These are phyloP conservation scores for Pichia thaimueangensis DNA, from an alignment of 805 yeast genomes.

Conservation along the genomic window DNA sequence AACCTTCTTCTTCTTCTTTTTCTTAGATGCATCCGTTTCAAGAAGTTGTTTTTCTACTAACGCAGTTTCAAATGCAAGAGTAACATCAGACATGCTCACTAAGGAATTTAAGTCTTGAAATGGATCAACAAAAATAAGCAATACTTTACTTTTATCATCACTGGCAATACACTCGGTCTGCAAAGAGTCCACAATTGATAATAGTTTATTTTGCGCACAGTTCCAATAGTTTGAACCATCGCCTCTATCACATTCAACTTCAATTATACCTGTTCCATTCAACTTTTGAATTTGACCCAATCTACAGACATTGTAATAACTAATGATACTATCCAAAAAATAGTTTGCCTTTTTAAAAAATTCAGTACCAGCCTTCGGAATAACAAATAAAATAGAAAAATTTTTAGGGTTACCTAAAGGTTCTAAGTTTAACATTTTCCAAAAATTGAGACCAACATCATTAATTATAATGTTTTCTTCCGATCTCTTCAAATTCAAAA, in stretches of 20 bases:
- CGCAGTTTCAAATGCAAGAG: slow-evolving; percentile 39
- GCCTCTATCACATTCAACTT: slow-evolving; percentile 14
- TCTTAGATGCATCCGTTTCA: slow-evolving; percentile 22
- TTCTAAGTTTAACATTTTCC: slow-evolving; percentile 52
- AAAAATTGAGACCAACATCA: slow-evolving; percentile 43
- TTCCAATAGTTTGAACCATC: slow-evolving; percentile 16
- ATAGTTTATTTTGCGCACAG: slow-evolving; percentile 31
- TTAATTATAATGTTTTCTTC: slow-evolving; percentile 39
- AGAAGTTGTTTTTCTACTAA: slow-evolving; percentile 19
- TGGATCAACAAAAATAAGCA: slow-evolving; percentile 45
- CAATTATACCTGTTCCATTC: slow-evolving; percentile 18
- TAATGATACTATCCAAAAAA: slow-evolving; percentile 37
- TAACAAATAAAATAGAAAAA: slow-evolving; percentile 45
- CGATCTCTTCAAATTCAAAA: slow-evolving; percentile 30
- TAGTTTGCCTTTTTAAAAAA: slow-evolving; percentile 25
- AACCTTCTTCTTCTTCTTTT: slow-evolving; percentile 19
- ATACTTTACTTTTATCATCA: slow-evolving; percentile 11
- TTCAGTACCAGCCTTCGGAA: slow-evolving; percentile 20
- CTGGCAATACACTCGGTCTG: slow-evolving; percentile 40
- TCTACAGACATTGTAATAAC: slow-evolving; percentile 41
- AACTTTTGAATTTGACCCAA: slow-evolving; percentile 34
- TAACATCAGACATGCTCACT: slow-evolving; percentile 39
- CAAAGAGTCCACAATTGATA: slow-evolving; percentile 61
- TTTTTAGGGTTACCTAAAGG: slow-evolving; percentile 47
- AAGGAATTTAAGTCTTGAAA: slow-evolving; percentile 38